Conservation (phyloP, 2,329 filamentous ascomycete species). For the Chlorencoelia australis region DNA sequence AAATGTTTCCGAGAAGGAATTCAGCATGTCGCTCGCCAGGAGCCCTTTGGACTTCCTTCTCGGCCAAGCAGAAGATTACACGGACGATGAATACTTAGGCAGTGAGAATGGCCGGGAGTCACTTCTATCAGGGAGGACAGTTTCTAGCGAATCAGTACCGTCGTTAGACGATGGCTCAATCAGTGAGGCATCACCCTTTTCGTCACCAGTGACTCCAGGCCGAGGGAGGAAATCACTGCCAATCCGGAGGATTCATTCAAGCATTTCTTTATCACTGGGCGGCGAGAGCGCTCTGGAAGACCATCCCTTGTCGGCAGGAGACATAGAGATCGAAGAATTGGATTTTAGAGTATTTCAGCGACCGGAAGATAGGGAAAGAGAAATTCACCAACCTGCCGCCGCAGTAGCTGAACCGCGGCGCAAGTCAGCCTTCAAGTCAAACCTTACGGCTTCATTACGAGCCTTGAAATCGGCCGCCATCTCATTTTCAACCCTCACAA, state of each 20-base stretch:
- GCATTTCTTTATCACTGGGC: constrained; percentile 47
- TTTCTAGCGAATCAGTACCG: constrained; percentile 51
- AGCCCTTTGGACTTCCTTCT: constrained; percentile 50
- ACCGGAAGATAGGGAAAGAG: constrained; percentile 7
- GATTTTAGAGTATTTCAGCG: constrained; percentile 39
- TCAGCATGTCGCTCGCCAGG: constrained; percentile 43
- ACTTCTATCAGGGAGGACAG: constrained; percentile 42
- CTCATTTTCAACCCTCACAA: constrained; percentile 52
- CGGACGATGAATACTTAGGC: constrained; percentile 35
- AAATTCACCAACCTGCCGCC: constrained; percentile 8
- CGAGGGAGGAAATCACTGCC: constrained; percentile 34
- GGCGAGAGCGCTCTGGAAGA: constrained; percentile 35
- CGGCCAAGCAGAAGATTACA: constrained; percentile 47
- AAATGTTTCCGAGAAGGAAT: constrained; percentile 40
- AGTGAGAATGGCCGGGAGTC: constrained; percentile 45
- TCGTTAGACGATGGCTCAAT: constrained; percentile 45
- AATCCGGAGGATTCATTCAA: constrained; percentile 42
- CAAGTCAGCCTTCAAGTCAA: constrained; percentile 52
- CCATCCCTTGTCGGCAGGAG: constrained; percentile 38
- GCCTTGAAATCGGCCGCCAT: constrained; percentile 53
- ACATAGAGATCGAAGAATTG: constrained; percentile 34
- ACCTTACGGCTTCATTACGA: constrained; percentile 55
- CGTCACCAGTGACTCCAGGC: constrained; percentile 21
- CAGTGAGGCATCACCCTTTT: constrained; percentile 23
- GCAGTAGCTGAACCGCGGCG: constrained; percentile 13